These are phyloP conservation scores for Danielia reshetovae DNA, from an alignment of 805 yeast genomes.

Conservation along the genomic window DNA sequence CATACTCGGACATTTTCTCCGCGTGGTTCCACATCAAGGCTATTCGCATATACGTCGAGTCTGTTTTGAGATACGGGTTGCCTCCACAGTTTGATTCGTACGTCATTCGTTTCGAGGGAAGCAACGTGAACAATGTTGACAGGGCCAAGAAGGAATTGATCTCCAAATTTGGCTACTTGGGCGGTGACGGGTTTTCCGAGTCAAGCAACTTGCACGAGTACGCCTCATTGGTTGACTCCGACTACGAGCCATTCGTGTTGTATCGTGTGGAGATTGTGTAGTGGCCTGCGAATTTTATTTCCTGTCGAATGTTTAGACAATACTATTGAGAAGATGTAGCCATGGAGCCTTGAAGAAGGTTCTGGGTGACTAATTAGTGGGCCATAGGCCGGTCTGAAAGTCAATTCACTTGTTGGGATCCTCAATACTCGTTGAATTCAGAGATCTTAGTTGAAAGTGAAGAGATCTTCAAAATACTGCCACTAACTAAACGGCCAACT, in stretches of 20 bases:
- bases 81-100: conserved; percentile 82
- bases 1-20: conserved; percentile 81
- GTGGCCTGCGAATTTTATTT: too few relatives aligned
- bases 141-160: conserved; percentile 69
- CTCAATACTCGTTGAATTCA: too few relatives aligned
- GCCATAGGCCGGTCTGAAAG: too few relatives aligned
- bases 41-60: conserved; percentile 84
- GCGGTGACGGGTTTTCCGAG: conserved; percentile 79
- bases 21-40: conserved; percentile 90
- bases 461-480: too few relatives aligned
- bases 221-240: conserved; percentile 89
- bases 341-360: too few relatives aligned
- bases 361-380: too few relatives aligned
- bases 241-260: conserved; percentile 93
- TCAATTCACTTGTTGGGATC: too few relatives aligned
- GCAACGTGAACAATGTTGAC: conserved; percentile 32
- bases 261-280: conserved; percentile 47
- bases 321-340: too few relatives aligned
- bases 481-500: too few relatives aligned
- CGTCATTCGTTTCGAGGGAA: conserved; percentile 42
- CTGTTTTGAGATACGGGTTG: conserved; percentile 91
- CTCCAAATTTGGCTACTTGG: conserved; percentile 79
- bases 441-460: too few relatives aligned
- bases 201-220: conserved; percentile 79
- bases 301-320: too few relatives aligned